phyloP scores from a whole-genome alignment of 176 grass and related monocot genomes.

The Tuctoria greenei region DNA sequence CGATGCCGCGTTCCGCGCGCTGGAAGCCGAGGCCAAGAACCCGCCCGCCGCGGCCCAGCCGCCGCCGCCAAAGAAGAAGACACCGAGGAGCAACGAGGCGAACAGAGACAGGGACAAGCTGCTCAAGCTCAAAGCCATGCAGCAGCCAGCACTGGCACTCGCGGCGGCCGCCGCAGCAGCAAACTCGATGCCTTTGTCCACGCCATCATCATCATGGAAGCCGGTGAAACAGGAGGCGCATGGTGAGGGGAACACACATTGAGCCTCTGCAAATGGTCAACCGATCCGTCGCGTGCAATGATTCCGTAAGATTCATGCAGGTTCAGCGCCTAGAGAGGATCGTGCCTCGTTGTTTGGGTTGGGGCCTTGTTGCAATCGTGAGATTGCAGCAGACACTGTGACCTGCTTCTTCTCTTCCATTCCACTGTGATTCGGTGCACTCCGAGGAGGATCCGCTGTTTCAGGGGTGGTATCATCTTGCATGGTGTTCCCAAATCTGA shows the following conservation, averaged over 20 bases:
- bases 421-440: no score
- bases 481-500: no score
- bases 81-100: slow-evolving; percentile 30
- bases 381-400: no score
- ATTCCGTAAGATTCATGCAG: slow-evolving; percentile 26
- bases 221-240: slow-evolving; percentile 18
- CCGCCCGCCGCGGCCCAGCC: neutral
- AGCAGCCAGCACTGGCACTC: slow-evolving; percentile 38
- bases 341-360: slow-evolving; percentile 30
- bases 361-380: no score
- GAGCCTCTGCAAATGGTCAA: neutral
- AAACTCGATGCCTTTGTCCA: slow-evolving; percentile 31
- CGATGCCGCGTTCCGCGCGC: slow-evolving; percentile 48
- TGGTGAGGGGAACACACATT: slow-evolving; percentile 18
- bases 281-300: neutral
- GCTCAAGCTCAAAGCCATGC: slow-evolving; percentile 44
- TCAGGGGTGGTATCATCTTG: no score
- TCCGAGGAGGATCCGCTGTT: no score
- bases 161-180: slow-evolving; percentile 26
- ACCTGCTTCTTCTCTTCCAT: no score
- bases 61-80: slow-evolving; percentile 42
- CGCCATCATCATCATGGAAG: neutral
- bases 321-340: slow-evolving; percentile 11
- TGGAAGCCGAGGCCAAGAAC: slow-evolving; percentile 44
- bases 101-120: slow-evolving; percentile 49